phyloP scores from a whole-genome alignment of 2,329 filamentous ascomycete species.

The Ophidiomyces ophidiicola region DNA sequence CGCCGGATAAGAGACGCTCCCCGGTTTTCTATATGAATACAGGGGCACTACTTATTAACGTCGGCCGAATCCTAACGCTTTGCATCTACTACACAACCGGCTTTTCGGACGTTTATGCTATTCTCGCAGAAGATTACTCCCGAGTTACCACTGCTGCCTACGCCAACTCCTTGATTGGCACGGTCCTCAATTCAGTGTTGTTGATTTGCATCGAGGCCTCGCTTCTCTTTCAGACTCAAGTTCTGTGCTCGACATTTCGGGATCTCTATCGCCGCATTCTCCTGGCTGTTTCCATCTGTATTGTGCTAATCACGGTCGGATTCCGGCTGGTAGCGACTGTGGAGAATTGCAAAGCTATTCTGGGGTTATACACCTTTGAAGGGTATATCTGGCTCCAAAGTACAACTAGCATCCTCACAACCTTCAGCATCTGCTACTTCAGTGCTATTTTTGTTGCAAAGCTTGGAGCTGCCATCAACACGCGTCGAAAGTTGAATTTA shows the following conservation, averaged over 20 bases:
- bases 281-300: conserved; percentile 35
- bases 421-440: conserved; percentile 50
- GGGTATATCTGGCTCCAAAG: conserved; percentile 32
- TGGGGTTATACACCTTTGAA: conserved; percentile 21
- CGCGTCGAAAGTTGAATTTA: conserved; percentile 46
- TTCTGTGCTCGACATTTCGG: conserved; percentile 45
- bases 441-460: conserved; percentile 51
- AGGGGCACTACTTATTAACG: conserved; percentile 47
- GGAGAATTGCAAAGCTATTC: conserved; percentile 36
- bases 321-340: conserved; percentile 44
- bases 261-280: conserved; percentile 35
- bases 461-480: conserved; percentile 45
- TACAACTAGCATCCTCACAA: conserved; percentile 40
- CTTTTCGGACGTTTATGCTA: conserved; percentile 50
- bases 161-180: conserved; percentile 37
- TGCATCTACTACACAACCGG: conserved; percentile 48
- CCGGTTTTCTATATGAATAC: conserved; percentile 55
- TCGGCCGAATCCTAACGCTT: conserved; percentile 39
- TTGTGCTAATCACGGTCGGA: conserved; percentile 42
- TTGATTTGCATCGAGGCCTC: conserved; percentile 46
- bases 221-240: conserved; percentile 50
- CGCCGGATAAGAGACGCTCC: conserved; percentile 51
- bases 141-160: conserved; percentile 36
- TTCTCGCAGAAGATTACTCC: conserved; percentile 45
- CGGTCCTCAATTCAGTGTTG: conserved; percentile 42